Base-by-base conservation (phyloP, 129 eudicot genomes). In the Saposhnikovia divaricata region DNA sequence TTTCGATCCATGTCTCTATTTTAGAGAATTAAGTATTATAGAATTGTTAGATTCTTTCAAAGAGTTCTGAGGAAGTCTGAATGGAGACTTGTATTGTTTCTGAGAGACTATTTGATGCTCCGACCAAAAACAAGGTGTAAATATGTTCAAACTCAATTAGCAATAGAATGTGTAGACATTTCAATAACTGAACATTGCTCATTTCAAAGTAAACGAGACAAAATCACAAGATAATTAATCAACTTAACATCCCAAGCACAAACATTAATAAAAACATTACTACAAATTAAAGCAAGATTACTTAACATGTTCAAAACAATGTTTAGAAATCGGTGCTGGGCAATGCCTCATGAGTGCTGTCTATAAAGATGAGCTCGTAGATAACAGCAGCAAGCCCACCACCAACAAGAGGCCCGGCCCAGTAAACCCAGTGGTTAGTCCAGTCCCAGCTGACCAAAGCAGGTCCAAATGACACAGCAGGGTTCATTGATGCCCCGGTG, bases 401-500 rank as follows among this genome's bases (percentile, higher is more conserved):
- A 39, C 92, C 92, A 51, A 89, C 25, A 21, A 86, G 45, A 5
- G 92, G 92, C 2, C 90, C 90, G 5, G 81, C 92, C 92, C 90
- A 86, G 40, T 89, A 89, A 9, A 89, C 55, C 92, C 92, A 89
- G 80, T 86, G 90, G 77, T 79, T 37, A 34, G 87, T 74, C 88
- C 86, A 86, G 79, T 81, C 82, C 85, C 84, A 86, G 81, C 88
- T 82, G 27, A 89, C 87, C 43, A 89, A 61, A 2, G 92, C 90
- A 0, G 92, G 92, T 0, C 92, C 92, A 80, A 89, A 89, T 23
- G 90, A 83, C 0, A 89, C 87, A 0, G 90, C 87, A 0, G 90
- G 92, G 85, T 89, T 89, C 92, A 86, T 89, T 70, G 92, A 86
- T 44, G 92, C 92, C 12, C 92, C 92, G 1, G 90, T 86, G 76